Base-by-base conservation (phyloP, 768 basidiomycete species). In the Calocera cornea region DNA sequence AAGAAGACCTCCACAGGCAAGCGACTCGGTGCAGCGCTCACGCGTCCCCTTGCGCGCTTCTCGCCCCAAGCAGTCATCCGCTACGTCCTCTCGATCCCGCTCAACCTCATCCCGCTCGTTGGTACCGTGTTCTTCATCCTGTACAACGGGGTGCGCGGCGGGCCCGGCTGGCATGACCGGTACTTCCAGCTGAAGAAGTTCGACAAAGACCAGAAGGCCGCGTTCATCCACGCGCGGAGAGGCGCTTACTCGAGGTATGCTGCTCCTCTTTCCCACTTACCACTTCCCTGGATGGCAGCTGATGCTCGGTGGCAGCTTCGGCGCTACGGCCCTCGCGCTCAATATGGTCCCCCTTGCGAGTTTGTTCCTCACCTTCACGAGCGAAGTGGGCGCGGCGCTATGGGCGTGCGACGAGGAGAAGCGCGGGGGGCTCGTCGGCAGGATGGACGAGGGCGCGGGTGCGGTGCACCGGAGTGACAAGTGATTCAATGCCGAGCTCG, bases 391-490 rank as follows among this genome's bases (percentile, higher is more conserved):
- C 27, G 87, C 87, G 0, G 88, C 88, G 11, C 76, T 90, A 8
- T 90, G 87, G 87, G 87, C 86, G 0, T 81, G 83, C 31, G 81
- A 86, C 54, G 66, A 88, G n/a, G 87, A 90, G 75, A 81, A 78
- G 68, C 60, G 60, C 8, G 24, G 54, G 16, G 54, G 14, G 54
- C 31, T 27, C 2, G 54, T 33, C 5, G 27, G 54, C 5, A 60
- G 54, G 31, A 19, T 27, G 14, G 31, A 60, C 10, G 54, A 60
- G 14, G 54, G 54, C 31, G 54, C 24, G 2, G 54, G 36, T 5
- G 36, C 36, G 36, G 36, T 38, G 7, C n/a, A n/a, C n/a, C n/a
- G n/a, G n/a, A n/a, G n/a, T n/a, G n/a, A n/a, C n/a, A n/a, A n/a
- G n/a, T n/a, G n/a, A n/a, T n/a, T n/a, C n/a, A n/a, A n/a, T n/a